Evolutionary conservation across 345 rosid genomes (phyloP).

Genomic region (Eucalyptus globulus): DNA sequence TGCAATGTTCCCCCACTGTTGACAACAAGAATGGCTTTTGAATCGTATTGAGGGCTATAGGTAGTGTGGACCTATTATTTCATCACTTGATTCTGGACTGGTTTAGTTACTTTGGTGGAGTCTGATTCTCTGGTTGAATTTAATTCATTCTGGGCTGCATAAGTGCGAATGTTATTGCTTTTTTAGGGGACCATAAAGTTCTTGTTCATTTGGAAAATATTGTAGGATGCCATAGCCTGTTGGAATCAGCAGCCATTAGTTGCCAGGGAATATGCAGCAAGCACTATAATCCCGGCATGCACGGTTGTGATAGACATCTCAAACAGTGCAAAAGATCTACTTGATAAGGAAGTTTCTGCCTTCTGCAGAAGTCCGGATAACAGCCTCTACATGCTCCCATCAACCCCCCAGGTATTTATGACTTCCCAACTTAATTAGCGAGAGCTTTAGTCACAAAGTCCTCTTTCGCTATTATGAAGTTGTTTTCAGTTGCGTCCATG

Average conservation of each 20-base stretch:
- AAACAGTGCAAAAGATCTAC: slow-evolving; percentile 65
- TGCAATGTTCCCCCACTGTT: background rate
- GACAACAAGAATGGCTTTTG: background rate
- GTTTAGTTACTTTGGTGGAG: background rate
- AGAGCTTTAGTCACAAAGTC: background rate
- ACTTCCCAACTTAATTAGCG: background rate
- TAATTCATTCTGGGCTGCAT: background rate
- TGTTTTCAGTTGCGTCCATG: background rate
- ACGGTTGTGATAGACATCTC: slow-evolving; percentile 58
- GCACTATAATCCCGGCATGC: slow-evolving; percentile 80
- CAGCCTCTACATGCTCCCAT: slow-evolving; percentile 84
- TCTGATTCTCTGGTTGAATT: background rate
- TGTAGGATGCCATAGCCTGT: slow-evolving; percentile 73
- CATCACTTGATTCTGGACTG: background rate
- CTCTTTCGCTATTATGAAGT: background rate
- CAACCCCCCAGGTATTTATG: slow-evolving; percentile 67
- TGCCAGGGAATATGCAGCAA: slow-evolving; percentile 79
- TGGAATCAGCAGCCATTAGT: slow-evolving; percentile 89
- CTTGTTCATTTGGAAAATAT: background rate
- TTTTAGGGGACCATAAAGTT: background rate
- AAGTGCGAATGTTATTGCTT: background rate
- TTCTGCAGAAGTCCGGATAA: slow-evolving; percentile 82
- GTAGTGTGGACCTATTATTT: background rate
- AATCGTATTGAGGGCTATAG: background rate
- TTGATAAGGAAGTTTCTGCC: slow-evolving; percentile 74